Evolutionary conservation across 192 early-diverging fungal species (phyloP).

Genomic region (Backusella psychrophila): DNA sequence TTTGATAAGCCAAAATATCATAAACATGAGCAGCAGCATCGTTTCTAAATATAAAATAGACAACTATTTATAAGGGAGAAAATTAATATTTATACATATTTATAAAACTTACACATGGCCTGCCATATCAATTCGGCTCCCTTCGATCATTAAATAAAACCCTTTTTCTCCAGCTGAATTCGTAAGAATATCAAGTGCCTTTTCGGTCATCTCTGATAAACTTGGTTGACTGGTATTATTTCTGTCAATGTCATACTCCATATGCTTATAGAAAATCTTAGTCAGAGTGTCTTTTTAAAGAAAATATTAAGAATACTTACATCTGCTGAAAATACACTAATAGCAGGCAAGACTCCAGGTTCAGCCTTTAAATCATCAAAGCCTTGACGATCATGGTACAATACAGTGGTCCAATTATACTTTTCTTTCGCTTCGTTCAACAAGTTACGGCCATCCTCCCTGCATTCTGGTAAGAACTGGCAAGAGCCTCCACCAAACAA

Average conservation of each 20-base stretch:
- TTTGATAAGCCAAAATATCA: conserved; percentile 91
- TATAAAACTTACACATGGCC: conserved; percentile 64
- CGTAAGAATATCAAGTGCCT: conserved; percentile 76
- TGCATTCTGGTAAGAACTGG: conserved; percentile 86
- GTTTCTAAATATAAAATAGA: conserved; percentile 54
- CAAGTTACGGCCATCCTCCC: conserved; percentile 72
- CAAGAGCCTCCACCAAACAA: conserved; percentile 92
- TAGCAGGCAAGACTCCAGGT: conserved; percentile 54
- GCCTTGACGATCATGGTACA: conserved; percentile 45
- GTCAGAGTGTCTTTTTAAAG: background rate
- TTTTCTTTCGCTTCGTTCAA: conserved; percentile 52
- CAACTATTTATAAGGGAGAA: background rate
- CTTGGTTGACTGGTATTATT: conserved; percentile 67
- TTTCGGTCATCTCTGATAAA: conserved; percentile 79
- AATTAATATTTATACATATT: background rate
- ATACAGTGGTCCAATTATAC: conserved; percentile 61
- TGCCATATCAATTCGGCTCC: conserved; percentile 95
- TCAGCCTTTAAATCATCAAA: conserved; percentile 57
- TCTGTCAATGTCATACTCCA: conserved; percentile 92
- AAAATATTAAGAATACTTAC: conserved; percentile 18
- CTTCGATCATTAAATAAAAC: conserved; percentile 98
- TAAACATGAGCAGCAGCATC: conserved; percentile 90
- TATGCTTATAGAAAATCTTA: conserved; percentile 53
- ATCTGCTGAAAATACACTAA: conserved; percentile 77
- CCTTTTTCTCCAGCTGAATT: conserved; percentile 57